Percentiles rank a stretch among this genome's conserved stretches.
These are phyloP conservation scores for Limnanthes douglasii DNA, from an alignment of 345 rosid species.

Conservation along the genomic window DNA sequence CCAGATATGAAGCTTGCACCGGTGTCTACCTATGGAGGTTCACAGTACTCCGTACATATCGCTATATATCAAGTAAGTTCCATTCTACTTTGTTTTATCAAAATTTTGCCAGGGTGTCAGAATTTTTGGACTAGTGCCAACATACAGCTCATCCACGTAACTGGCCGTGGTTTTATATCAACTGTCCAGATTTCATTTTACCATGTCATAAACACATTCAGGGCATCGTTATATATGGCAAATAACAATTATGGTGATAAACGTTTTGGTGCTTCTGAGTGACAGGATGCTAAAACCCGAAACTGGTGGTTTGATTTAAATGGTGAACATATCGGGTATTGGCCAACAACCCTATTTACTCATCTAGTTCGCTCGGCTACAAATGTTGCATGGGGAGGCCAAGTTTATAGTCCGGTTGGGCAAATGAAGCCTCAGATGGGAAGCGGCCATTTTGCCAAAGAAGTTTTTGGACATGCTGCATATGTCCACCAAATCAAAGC, in stretches of 20 bases:
- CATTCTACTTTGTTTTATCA: neutral
- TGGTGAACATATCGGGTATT: conserved; percentile 10
- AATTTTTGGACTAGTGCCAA: neutral
- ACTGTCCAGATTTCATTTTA: too few species aligned
- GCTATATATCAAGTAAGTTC: conserved; percentile 10
- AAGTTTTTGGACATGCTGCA: conserved; percentile 8
- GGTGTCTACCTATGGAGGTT: conserved; percentile 8
- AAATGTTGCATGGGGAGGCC: conserved; percentile 12
- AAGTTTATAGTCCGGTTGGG: conserved; percentile 9
- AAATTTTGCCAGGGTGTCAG: neutral
- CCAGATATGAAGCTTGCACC: conserved; percentile 10
- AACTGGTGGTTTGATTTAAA: conserved; percentile 14
- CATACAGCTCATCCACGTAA: too few species aligned
- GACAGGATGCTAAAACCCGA: conserved; percentile 11
- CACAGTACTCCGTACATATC: conserved; percentile 5
- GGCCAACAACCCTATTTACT: conserved; percentile 12
- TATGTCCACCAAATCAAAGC: conserved; percentile 7
- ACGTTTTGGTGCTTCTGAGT: too few species aligned
- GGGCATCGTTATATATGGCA: too few species aligned
- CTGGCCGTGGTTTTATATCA: too few species aligned
- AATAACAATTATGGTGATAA: neutral
- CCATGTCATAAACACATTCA: too few species aligned
- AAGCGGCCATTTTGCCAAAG: conserved; percentile 15
- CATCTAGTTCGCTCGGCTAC: conserved; percentile 4
- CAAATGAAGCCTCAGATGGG: conserved; percentile 12